These are phyloP conservation scores for Smittium culicis DNA, from an alignment of 371 early-diverging fungal genomes.

Conservation along the genomic window DNA sequence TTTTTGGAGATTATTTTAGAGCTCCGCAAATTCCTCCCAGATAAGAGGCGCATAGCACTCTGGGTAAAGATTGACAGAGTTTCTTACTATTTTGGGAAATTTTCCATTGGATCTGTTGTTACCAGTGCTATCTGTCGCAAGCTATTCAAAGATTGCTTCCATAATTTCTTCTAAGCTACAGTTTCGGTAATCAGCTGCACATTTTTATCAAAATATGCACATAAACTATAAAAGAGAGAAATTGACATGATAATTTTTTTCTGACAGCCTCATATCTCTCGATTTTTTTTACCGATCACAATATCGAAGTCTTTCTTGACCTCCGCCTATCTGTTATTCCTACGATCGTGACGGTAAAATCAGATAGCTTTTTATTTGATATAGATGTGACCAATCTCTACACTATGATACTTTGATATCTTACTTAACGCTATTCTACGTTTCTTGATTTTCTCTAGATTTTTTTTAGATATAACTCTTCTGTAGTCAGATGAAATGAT, in stretches of 20 bases:
- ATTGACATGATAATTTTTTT: background rate
- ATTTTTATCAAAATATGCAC: background rate
- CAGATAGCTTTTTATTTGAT: too few relatives aligned
- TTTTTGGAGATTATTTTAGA: background rate
- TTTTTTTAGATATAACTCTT: too few relatives aligned
- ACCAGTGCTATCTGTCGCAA: background rate
- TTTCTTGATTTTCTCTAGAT: too few relatives aligned
- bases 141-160: background rate
- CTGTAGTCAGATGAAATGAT: background rate
- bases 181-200: background rate
- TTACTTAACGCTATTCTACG: too few relatives aligned
- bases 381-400: too few relatives aligned
- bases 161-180: background rate
- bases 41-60: background rate
- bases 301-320: too few relatives aligned
- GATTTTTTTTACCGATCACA: background rate
- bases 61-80: background rate
- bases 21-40: background rate
- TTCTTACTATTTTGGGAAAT: background rate
- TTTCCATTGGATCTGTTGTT: background rate
- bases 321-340: too few relatives aligned
- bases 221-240: background rate
- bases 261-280: background rate
- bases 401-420: too few relatives aligned
- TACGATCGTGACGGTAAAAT: too few relatives aligned